phyloP scores from a whole-genome alignment of 805 yeast species.

The Starmerella floris region DNA sequence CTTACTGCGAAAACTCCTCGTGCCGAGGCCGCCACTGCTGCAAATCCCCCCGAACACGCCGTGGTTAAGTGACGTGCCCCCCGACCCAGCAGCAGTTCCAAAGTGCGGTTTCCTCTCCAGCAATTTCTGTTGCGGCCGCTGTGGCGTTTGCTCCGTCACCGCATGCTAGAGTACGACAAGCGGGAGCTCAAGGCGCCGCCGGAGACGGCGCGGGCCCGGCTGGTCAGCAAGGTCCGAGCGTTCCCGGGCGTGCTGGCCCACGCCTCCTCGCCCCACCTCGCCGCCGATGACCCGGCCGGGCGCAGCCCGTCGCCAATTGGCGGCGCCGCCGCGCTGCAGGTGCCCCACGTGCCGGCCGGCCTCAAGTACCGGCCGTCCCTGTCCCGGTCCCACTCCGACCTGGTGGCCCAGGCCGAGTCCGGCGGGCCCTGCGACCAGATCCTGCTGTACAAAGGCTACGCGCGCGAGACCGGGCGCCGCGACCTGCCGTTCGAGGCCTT shows the following conservation, averaged over 20 bases:
- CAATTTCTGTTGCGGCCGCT: slow-evolving; percentile 6
- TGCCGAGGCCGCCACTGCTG: no score
- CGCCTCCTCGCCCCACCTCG: neutral
- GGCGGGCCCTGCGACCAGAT: slow-evolving; percentile 6
- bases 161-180: slow-evolving; percentile 11
- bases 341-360: neutral
- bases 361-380: neutral
- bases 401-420: neutral
- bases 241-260: slow-evolving; percentile 2
- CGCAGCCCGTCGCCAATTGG: neutral
- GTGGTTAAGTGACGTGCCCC: no score
- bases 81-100: neutral
- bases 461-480: slow-evolving; percentile 8
- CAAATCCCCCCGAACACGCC: no score
- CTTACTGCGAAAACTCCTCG: no score
- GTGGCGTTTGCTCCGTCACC: slow-evolving; percentile 11
- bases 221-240: neutral
- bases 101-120: slow-evolving; percentile 5
- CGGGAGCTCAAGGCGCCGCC: slow-evolving; percentile 2
- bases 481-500: slow-evolving; percentile 8
- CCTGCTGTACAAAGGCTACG: slow-evolving; percentile 15
- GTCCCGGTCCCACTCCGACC: slow-evolving; percentile 5
- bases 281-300: neutral
- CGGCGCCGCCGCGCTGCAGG: neutral
- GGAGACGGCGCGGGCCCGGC: slow-evolving; percentile 2